These are phyloP conservation scores for Leccinum broughii DNA, from an alignment of 768 basidiomycete genomes.

Conservation along the genomic window DNA sequence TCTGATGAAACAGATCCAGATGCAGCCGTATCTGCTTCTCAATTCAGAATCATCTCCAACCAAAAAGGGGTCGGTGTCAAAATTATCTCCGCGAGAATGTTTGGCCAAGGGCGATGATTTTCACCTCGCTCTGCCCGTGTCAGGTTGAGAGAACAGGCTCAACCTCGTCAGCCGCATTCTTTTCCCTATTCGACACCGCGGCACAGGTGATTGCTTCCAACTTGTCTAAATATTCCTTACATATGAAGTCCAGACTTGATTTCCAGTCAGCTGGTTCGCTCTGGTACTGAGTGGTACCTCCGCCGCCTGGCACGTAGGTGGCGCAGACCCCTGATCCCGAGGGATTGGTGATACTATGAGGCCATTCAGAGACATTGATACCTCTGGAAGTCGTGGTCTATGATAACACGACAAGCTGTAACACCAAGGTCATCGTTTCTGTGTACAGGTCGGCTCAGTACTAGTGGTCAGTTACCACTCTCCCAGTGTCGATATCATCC, in stretches of 20 bases:
- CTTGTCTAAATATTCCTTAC: no score
- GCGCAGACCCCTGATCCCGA: no score
- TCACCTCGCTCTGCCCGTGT: not conserved
- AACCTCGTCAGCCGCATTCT: not conserved
- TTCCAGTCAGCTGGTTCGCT: no score
- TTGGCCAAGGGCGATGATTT: not conserved
- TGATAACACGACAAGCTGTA: not conserved
- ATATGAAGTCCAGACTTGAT: no score
- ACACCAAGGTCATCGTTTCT: not conserved
- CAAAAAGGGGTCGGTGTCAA: not conserved
- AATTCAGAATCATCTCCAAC: not conserved
- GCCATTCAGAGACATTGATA: no score
- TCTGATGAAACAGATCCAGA: not conserved
- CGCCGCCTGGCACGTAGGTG: no score
- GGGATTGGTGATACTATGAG: no score
- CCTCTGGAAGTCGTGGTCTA: not conserved
- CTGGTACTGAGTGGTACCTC: no score
- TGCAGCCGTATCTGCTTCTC: not conserved
- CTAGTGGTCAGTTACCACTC: not conserved
- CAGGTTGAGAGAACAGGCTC: not conserved
- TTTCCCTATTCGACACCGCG: no score
- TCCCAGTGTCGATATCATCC: no score
- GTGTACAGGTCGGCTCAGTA: not conserved
- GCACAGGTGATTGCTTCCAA: no score
- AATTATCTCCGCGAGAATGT: no score